A percentile compares a stretch with the other conserved stretches of the same genome.
Conservation (phyloP, 2,329 filamentous ascomycete genomes). For the Colletotrichum eremochloae region DNA sequence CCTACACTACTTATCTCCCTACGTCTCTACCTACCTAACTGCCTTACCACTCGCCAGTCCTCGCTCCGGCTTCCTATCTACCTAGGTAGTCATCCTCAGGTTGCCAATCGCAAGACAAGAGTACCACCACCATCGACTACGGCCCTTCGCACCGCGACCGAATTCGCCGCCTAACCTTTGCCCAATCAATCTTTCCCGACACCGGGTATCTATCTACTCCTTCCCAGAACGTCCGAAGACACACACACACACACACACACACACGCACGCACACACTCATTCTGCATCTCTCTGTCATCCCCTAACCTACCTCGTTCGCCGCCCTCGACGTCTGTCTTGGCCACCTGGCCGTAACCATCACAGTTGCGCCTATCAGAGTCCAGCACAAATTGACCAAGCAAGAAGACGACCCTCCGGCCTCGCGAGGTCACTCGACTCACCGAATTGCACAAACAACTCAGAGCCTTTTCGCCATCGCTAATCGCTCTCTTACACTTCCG, state of each 20-base stretch:
- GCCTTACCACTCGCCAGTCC: not conserved
- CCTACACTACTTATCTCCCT: not conserved
- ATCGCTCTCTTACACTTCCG: not conserved
- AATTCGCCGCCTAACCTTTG: not conserved
- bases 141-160: not conserved
- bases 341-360: conserved; percentile 17
- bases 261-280: too few species aligned
- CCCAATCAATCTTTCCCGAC: not conserved
- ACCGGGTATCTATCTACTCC: not conserved
- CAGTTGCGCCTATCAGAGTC: not conserved
- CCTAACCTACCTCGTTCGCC: not conserved
- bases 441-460: not conserved
- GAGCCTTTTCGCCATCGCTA: not conserved
- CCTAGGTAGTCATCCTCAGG: not conserved
- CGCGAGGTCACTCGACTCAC: not conserved
- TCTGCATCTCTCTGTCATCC: conserved; percentile 15
- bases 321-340: conserved; percentile 25
- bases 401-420: not conserved
- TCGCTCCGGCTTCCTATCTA: not conserved
- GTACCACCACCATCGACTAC: not conserved
- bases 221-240: conserved; percentile 18
- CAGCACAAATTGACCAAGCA: not conserved
- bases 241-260: not conserved
- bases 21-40: not conserved
- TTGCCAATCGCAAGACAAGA: not conserved